Conservation (phyloP, 2,329 filamentous ascomycete genomes). For the Fonsecaea erecta region DNA sequence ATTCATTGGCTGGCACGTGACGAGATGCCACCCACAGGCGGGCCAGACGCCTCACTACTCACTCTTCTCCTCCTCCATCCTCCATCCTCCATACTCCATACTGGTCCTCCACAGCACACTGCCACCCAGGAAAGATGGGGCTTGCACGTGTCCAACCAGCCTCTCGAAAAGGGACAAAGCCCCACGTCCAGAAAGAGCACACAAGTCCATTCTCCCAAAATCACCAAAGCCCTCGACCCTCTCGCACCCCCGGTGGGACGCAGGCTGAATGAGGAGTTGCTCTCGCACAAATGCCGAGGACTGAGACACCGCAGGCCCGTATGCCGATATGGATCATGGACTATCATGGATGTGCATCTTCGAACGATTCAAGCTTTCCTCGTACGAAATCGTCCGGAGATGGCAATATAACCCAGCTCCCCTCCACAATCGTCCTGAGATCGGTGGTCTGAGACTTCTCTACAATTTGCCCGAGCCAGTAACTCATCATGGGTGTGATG, state of each 20-base stretch:
- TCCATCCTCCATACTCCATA: not conserved
- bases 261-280: slow-evolving; percentile 1
- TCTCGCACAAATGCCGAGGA: slow-evolving; percentile 14
- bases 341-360: not conserved
- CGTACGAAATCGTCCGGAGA: not conserved
- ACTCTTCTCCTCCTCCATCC: not conserved
- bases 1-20: not conserved
- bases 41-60: not conserved
- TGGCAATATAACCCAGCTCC: not conserved
- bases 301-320: not conserved
- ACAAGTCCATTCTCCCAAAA: slow-evolving; percentile 18
- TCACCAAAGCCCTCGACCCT: not conserved
- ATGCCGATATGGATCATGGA: slow-evolving; percentile 1
- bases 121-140: slow-evolving; percentile 15
- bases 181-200: slow-evolving; percentile 11
- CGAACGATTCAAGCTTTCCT: not conserved
- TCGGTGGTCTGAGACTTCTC: not conserved
- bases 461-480: not conserved
- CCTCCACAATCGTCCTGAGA: not conserved
- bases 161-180: slow-evolving; percentile 1
- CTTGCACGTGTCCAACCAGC: not conserved
- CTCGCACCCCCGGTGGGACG: slow-evolving; percentile 1
- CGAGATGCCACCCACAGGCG: not conserved
- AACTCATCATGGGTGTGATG: slow-evolving; percentile 29
- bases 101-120: not conserved